These are phyloP conservation scores for Lasiodiplodia citricola DNA, from an alignment of 2,329 filamentous ascomycete genomes.

Conservation along the genomic window DNA sequence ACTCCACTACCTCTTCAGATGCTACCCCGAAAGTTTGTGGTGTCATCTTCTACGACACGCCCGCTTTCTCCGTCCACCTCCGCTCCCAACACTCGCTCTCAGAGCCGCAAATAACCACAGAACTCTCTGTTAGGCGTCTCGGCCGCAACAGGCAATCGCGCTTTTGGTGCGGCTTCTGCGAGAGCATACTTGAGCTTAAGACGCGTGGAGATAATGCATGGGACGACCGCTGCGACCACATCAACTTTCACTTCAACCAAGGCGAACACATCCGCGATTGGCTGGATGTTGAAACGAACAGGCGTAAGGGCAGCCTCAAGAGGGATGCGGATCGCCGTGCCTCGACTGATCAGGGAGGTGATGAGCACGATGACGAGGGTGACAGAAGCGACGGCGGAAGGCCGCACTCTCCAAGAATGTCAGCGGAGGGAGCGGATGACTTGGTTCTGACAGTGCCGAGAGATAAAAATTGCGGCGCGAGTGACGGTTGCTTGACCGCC, in stretches of 20 bases:
- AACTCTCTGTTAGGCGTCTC: slow-evolving; percentile 62
- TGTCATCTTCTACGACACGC: slow-evolving; percentile 62
- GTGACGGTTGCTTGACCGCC: background rate
- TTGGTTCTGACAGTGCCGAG: background rate
- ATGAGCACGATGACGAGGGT: background rate
- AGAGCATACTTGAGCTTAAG: slow-evolving; percentile 58
- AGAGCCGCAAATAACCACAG: slow-evolving; percentile 44
- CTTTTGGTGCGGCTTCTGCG: slow-evolving; percentile 92
- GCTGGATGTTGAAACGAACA: slow-evolving; percentile 51
- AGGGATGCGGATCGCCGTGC: background rate
- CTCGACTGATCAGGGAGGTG: background rate
- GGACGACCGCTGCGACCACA: slow-evolving; percentile 72
- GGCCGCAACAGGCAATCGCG: slow-evolving; percentile 67
- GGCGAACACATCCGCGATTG: slow-evolving; percentile 63
- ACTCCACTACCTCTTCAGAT: background rate
- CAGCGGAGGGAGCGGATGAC: background rate
- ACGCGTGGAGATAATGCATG: slow-evolving; percentile 60
- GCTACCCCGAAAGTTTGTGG: slow-evolving; percentile 52
- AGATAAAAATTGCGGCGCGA: background rate
- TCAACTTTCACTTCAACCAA: slow-evolving; percentile 71
- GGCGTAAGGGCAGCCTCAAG: slow-evolving; percentile 38
- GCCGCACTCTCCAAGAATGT: background rate
- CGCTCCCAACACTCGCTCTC: slow-evolving; percentile 52
- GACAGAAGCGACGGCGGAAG: background rate
- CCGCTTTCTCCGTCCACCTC: slow-evolving; percentile 69